phyloP scores from a whole-genome alignment of 2,329 filamentous ascomycete species.

The Aspergillus alliaceus region DNA sequence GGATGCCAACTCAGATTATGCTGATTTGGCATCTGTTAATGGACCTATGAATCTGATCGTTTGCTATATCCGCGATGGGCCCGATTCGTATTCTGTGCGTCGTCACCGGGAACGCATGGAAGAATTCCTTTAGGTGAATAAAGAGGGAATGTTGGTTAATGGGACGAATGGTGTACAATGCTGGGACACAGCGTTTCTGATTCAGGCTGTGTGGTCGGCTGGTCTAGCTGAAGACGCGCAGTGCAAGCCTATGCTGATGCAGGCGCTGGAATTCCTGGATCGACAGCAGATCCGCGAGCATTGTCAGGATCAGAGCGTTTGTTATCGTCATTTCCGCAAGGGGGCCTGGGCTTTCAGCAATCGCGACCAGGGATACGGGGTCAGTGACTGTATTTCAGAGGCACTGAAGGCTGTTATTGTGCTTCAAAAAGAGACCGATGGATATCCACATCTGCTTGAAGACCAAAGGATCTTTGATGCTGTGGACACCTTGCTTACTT shows the following conservation, averaged over 20 bases:
- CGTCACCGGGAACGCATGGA: background rate
- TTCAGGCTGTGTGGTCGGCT: constrained; percentile 4
- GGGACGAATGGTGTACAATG: constrained; percentile 6
- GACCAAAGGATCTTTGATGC: background rate
- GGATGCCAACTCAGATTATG: background rate
- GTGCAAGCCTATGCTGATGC: background rate
- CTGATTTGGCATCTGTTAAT: background rate
- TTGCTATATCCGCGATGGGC: constrained; percentile 1
- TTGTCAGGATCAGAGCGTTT: background rate
- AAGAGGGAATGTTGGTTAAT: constrained; percentile 4
- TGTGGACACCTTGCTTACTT: constrained; percentile 6
- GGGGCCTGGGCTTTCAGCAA: constrained; percentile 12
- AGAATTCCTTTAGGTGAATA: constrained; percentile 7
- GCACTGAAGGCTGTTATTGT: constrained; percentile 8
- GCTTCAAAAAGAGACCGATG: background rate
- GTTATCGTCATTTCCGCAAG: constrained; percentile 5
- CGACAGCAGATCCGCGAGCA: constrained; percentile 2
- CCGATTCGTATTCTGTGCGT: background rate
- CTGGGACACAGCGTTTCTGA: constrained; percentile 9
- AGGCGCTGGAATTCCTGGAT: constrained; percentile 3
- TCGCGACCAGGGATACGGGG: constrained; percentile 2
- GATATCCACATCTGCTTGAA: background rate
- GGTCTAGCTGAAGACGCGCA: background rate
- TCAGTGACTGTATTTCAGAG: constrained; percentile 9
- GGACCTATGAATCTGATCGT: constrained; percentile 5